These are phyloP conservation scores for Xerocomus spinulosus DNA, from an alignment of 768 basidiomycete species.

Conservation along the genomic window DNA sequence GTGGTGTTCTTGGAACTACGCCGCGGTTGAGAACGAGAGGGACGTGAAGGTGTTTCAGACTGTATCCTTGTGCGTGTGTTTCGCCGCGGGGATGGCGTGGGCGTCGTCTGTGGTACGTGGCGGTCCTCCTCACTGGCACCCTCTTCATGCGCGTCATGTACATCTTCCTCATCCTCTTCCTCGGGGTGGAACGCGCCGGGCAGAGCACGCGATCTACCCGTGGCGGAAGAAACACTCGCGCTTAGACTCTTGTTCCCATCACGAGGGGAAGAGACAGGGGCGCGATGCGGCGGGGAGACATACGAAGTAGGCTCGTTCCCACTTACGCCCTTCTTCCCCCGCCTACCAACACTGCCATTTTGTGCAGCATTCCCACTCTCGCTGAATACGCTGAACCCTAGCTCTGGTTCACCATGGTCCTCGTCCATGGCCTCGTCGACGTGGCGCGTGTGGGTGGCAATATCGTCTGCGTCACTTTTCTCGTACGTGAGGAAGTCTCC, in stretches of 20 bases:
- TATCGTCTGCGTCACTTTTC: constrained; percentile 13
- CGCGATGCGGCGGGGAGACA: constrained; percentile 8
- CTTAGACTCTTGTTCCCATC: constrained; percentile 11
- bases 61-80: constrained; percentile 9
- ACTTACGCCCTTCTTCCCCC: background rate
- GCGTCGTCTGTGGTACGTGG: constrained; percentile 2
- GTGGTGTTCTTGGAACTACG: constrained; percentile 5
- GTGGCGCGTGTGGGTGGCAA: constrained; percentile 12
- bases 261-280: constrained; percentile 8
- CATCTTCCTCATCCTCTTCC: constrained; percentile 33
- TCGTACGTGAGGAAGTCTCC: constrained; percentile 21
- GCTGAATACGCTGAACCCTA: constrained; percentile 23
- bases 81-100: constrained; percentile 12
- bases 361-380: constrained; percentile 1
- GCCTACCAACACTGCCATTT: background rate
- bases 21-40: constrained; percentile 7
- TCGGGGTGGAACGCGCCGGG: constrained; percentile 46
- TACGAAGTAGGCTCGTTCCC: background rate
- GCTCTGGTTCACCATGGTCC: background rate
- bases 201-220: constrained; percentile 28
- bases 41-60: constrained; percentile 11
- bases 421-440: constrained; percentile 10
- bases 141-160: constrained; percentile 9
- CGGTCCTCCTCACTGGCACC: constrained; percentile 23
- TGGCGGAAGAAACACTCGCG: constrained; percentile 10